Conservation (phyloP, 345 rosid genomes). For the Salix exigua region DNA sequence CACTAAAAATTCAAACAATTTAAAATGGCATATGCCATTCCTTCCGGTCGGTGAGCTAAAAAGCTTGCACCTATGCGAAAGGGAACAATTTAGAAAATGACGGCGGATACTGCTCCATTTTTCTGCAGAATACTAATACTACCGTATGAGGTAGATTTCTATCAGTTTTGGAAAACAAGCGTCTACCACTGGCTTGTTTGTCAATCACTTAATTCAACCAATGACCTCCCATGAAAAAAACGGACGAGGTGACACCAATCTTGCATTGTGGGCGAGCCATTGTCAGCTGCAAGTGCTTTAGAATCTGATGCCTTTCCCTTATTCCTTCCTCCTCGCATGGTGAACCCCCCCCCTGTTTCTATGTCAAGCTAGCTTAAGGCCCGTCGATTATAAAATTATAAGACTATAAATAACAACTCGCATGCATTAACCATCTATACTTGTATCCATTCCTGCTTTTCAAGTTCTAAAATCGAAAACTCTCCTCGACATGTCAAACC, state of each 20-base stretch:
- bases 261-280: conserved; percentile 23
- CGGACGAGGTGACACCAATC: conserved; percentile 32
- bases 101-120: not conserved
- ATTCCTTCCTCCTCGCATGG: not conserved
- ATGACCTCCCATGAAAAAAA: not conserved
- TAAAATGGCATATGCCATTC: not conserved
- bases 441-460: conserved; percentile 1
- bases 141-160: not conserved
- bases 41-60: not conserved
- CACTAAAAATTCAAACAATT: not conserved
- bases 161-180: not conserved
- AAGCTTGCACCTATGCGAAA: not conserved
- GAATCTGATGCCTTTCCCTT: conserved; percentile 53
- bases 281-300: conserved; percentile 25
- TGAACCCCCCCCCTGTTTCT: not conserved
- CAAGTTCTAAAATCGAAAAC: not conserved
- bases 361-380: not conserved
- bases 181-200: not conserved
- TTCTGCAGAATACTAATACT: not conserved
- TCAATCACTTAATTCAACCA: not conserved
- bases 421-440: not conserved
- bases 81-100: not conserved
- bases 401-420: conserved; percentile 23
- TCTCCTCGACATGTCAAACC: conserved; percentile 35
- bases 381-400: not conserved